Evolutionary conservation across 306 rosid species (phyloP).

Genomic region (Prunus persica): Prunus_persica_NCBIv2 NC_034011.1:6472501-6473000

Average conservation of each 20-base stretch:
- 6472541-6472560: slow-evolving; percentile 17
- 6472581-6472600: slow-evolving; percentile 14
- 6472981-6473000: slow-evolving; percentile 29
- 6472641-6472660: background rate
- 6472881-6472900: slow-evolving; percentile 95
- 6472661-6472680: background rate
- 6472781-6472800: background rate
- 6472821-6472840: background rate
- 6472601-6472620: background rate
- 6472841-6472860: background rate
- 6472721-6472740: no score
- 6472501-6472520: background rate
- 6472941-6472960: slow-evolving; percentile 69
- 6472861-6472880: slow-evolving; percentile 89
- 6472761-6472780: background rate
- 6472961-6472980: slow-evolving; percentile 87
- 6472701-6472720: no score
- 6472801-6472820: background rate
- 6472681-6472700: background rate
- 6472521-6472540: slow-evolving; percentile 1
- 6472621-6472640: no score
- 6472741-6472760: background rate
- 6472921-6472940: slow-evolving; percentile 89
- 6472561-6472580: background rate
- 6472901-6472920: slow-evolving; percentile 80